A percentile compares a stretch with the other conserved stretches of the same genome.
Evolutionary conservation across 2,329 filamentous ascomycete genomes (phyloP).

Genomic region (Nigrospora osmanthi): DNA sequence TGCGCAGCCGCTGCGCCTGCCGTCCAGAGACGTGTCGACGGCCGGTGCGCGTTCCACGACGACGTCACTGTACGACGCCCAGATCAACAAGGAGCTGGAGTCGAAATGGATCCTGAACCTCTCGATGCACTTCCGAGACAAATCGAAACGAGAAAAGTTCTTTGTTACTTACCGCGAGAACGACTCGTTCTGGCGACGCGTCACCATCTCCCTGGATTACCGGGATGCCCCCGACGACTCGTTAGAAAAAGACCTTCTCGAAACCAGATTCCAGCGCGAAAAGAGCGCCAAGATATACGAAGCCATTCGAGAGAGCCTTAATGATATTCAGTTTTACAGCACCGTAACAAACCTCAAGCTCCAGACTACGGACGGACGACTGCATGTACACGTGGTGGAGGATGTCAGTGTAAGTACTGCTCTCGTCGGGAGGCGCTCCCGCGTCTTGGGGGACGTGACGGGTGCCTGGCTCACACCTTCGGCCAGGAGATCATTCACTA

Average conservation of each 20-base stretch:
- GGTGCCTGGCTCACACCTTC: not conserved
- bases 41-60: slow-evolving; percentile 40
- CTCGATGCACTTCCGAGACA: slow-evolving; percentile 96
- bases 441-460: not conserved
- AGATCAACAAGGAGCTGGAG: slow-evolving; percentile 76
- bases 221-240: slow-evolving; percentile 71
- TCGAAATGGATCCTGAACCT: slow-evolving; percentile 91
- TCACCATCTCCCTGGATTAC: slow-evolving; percentile 93
- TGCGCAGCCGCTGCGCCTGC: slow-evolving; percentile 6
- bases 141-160: slow-evolving; percentile 90
- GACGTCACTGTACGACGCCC: slow-evolving; percentile 48
- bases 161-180: slow-evolving; percentile 89
- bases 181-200: slow-evolving; percentile 71
- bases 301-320: slow-evolving; percentile 82
- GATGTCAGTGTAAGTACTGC: slow-evolving; percentile 62
- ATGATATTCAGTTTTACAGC: slow-evolving; percentile 92
- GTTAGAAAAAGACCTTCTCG: slow-evolving; percentile 73
- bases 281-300: slow-evolving; percentile 93
- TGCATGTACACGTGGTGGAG: slow-evolving; percentile 97
- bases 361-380: slow-evolving; percentile 75
- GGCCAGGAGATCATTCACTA: slow-evolving; percentile 77
- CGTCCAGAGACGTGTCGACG: slow-evolving; percentile 11
- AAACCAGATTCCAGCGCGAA: slow-evolving; percentile 76
- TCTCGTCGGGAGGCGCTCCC: not conserved
- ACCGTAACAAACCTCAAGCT: slow-evolving; percentile 95